Evolutionary conservation across 225 moss, liverwort and hornwort genomes (phyloP), one percentile per base, ranked within the genome.

Genomic region (Bryum argenteum): DNA sequence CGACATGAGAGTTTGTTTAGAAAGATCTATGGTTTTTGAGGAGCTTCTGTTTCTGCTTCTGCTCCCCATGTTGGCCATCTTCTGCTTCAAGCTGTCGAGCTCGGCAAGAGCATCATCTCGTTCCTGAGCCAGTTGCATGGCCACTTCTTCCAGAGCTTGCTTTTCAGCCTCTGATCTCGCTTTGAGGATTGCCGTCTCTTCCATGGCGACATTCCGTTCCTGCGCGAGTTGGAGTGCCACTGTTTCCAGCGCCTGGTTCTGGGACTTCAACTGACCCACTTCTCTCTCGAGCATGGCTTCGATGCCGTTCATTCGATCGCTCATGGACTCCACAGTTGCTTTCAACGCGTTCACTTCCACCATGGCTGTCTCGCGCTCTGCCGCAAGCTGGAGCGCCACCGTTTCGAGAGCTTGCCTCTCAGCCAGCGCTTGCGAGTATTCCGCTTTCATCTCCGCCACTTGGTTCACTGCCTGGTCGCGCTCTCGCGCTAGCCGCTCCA

Each of bases 211-310:
- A 38, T 94, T 81, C 20, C 91, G 87, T 60, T 93, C 94, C 43
- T 88, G 82, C 43, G 93, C 96, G 16, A 97, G 70, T 52, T 97
- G 96, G 78, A 92, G 73, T 19, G 96, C 87, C 23, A 97, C 93
- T 0, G 91, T 94, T 80, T 97, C 96, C 13, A 97, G 73, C 1
- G 96, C 96, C 57, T 88, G 80, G 77, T 94, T 94, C 67, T 97
- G 91, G 61, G 78, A 73, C 65, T 89, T 90, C 1, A 97, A 82
- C 47, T 77, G 79, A 41, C 88, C 80, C 33, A 97, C 80, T 74
- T 97, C 93, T 68, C 72, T 71, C 8, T 86, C 90, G 6, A 97
- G 73, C 86, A 93, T 88, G 67, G 83, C 85, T 63, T 97, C 93
- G 8, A 97, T 90, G 5, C 59, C 80, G 72, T 67, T 81, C 85